Conservation (phyloP, 352 stramenopile species). For the Phytopythium kandeliae region DNA sequence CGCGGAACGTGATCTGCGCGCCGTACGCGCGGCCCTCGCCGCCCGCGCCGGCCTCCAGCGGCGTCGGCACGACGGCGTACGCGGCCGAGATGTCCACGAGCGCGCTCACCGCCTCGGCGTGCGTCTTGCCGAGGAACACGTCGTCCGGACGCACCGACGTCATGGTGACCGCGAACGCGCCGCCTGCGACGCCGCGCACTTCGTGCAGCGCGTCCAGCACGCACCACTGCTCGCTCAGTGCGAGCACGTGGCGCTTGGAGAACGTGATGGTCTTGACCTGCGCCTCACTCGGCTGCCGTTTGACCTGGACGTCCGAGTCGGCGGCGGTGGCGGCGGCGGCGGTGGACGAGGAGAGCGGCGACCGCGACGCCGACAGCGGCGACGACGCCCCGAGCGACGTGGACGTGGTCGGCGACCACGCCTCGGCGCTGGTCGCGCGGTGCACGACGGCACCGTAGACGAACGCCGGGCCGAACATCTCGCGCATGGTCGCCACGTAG, state of each 20-base stretch:
- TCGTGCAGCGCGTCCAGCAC: constrained; percentile 16
- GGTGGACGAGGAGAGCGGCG: neutral
- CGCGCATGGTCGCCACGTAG: constrained; percentile 20
- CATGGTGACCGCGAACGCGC: constrained; percentile 24
- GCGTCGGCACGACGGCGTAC: constrained; percentile 18
- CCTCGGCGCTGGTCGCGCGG: too few relatives aligned
- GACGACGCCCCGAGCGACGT: too few relatives aligned
- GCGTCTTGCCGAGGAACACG: constrained; percentile 12
- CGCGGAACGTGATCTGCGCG: too few relatives aligned
- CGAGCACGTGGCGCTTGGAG: constrained; percentile 17
- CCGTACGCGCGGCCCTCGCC: too few relatives aligned
- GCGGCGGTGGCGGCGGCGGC: too few relatives aligned
- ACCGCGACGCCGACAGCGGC: constrained; percentile 1
- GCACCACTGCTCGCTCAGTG: constrained; percentile 22
- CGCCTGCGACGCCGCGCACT: neutral
- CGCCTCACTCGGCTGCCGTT: too few relatives aligned
- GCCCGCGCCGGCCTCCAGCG: too few relatives aligned
- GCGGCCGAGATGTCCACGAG: constrained; percentile 14
- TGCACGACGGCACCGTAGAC: constrained; percentile 23
- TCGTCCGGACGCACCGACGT: constrained; percentile 17
- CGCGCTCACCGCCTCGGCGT: constrained; percentile 13
- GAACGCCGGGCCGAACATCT: constrained; percentile 25
- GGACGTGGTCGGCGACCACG: too few relatives aligned
- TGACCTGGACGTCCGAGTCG: too few relatives aligned
- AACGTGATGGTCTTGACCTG: constrained; percentile 32